Evolutionary conservation across 345 rosid genomes (phyloP).

Genomic region (Ceriops zippeliana): DNA sequence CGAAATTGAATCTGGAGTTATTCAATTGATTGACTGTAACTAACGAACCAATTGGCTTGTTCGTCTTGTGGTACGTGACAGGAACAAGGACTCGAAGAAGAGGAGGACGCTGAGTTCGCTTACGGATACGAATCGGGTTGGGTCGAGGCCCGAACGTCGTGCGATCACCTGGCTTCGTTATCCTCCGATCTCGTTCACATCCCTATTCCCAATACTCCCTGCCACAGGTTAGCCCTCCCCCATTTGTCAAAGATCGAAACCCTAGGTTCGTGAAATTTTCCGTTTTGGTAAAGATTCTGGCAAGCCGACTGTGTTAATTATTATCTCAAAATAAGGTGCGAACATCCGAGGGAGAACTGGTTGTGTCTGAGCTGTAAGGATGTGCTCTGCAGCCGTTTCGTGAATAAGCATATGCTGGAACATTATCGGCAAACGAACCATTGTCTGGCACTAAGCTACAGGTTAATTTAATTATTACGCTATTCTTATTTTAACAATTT

Average conservation of each 20-base stretch:
- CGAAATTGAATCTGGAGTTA: too few species aligned
- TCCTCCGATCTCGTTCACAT: conserved; percentile 60
- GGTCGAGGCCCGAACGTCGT: conserved; percentile 78
- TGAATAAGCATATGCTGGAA: conserved; percentile 81
- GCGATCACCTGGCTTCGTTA: conserved; percentile 69
- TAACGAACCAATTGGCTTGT: too few species aligned
- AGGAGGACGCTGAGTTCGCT: conserved; percentile 41
- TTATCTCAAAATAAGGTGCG: conserved; percentile 46
- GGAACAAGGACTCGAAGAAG: conserved; percentile 34
- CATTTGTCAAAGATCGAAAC: too few species aligned
- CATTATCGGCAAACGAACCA: conserved; percentile 63
- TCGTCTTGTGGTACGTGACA: background rate
- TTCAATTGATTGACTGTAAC: too few species aligned
- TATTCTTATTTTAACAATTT: background rate
- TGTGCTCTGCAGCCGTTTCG: conserved; percentile 84
- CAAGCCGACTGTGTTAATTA: too few species aligned
- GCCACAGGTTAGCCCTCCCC: conserved; percentile 44
- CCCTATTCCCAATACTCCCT: conserved; percentile 64
- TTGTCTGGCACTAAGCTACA: conserved; percentile 71
- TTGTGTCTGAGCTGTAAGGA: conserved; percentile 77
- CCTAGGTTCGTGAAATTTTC: background rate
- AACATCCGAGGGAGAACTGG: conserved; percentile 83
- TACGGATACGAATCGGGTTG: conserved; percentile 78
- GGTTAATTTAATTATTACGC: conserved; percentile 29
- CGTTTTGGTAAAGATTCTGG: background rate